Conservation (phyloP, 1,284 basidiomycete genomes). For the Sphaerobolus stellatus region DNA sequence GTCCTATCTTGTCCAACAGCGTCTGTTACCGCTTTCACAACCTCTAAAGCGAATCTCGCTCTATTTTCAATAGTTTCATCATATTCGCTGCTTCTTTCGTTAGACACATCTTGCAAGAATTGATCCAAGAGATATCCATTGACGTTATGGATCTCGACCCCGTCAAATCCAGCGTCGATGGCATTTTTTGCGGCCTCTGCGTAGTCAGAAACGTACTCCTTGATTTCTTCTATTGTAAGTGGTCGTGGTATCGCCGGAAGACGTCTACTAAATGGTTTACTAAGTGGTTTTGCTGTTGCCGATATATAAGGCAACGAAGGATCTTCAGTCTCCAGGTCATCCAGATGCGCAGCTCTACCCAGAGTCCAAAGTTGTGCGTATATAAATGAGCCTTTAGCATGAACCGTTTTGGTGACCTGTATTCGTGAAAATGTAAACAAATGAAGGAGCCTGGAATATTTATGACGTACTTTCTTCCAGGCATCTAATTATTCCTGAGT, state of each 20-base stretch:
- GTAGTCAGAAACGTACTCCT: slow-evolving; percentile 41
- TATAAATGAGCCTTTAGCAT: slow-evolving; percentile 34
- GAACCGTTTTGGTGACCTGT: slow-evolving; percentile 33
- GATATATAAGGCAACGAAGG: slow-evolving; percentile 39
- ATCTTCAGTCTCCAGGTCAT: slow-evolving; percentile 31
- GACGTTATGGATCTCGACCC: slow-evolving; percentile 18
- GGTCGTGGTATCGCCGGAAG: slow-evolving; percentile 39
- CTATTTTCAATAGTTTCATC: slow-evolving; percentile 46
- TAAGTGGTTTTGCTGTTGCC: too few species aligned
- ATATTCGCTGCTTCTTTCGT: slow-evolving; percentile 46
- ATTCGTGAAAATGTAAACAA: neutral
- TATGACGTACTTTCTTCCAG: slow-evolving; percentile 25
- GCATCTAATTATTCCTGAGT: slow-evolving; percentile 26
- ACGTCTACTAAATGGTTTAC: slow-evolving; percentile 46
- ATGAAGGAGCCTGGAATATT: neutral
- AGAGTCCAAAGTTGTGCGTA: slow-evolving; percentile 40
- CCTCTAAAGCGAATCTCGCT: slow-evolving; percentile 38
- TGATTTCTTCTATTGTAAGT: slow-evolving; percentile 42
- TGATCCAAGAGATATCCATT: slow-evolving; percentile 20
- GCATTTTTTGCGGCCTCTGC: slow-evolving; percentile 39
- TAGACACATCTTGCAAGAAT: slow-evolving; percentile 24
- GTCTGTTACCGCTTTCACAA: slow-evolving; percentile 26
- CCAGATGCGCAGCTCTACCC: slow-evolving; percentile 32
- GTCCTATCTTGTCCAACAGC: slow-evolving; percentile 19
- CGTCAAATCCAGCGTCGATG: slow-evolving; percentile 27